Percentiles rank a stretch among this genome's conserved stretches.
Conservation (phyloP, 2,329 filamentous ascomycete species). For the Fusarium hainanense region DNA sequence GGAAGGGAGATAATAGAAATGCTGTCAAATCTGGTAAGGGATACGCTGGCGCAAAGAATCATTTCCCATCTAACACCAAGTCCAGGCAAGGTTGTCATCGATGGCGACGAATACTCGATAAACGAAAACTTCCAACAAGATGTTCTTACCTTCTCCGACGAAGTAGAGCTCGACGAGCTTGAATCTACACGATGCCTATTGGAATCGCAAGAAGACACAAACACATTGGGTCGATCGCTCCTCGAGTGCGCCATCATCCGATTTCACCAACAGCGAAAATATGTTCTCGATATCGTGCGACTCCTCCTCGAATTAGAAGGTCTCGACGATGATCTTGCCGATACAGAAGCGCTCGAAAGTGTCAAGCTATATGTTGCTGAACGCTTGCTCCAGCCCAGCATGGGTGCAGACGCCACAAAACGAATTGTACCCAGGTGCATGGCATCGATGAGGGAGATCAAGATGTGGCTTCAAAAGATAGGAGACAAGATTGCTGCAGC, state of each 20-base stretch:
- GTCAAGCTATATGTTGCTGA: conserved; percentile 52
- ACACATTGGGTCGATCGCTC: conserved; percentile 76
- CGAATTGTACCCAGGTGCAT: conserved; percentile 81
- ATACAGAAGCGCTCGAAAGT: conserved; percentile 47
- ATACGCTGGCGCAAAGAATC: conserved; percentile 10
- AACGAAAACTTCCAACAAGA: conserved; percentile 90
- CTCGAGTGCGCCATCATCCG: conserved; percentile 84
- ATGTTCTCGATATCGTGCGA: conserved; percentile 84
- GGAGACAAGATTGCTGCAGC: conserved; percentile 80
- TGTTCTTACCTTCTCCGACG: conserved; percentile 83
- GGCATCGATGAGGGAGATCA: conserved; percentile 78
- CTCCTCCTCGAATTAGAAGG: conserved; percentile 77
- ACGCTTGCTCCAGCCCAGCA: conserved; percentile 48
- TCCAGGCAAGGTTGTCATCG: conserved; percentile 80
- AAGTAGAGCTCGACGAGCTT: conserved; percentile 89
- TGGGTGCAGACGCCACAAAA: conserved; percentile 57
- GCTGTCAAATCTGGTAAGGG: conserved; percentile 72
- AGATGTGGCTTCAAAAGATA: conserved; percentile 79
- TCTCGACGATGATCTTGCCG: conserved; percentile 64
- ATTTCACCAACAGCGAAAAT: conserved; percentile 88
- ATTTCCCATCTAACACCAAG: conserved; percentile 28
- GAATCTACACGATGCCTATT: conserved; percentile 82
- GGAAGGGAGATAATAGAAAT: conserved; percentile 80
- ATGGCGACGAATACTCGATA: conserved; percentile 79
- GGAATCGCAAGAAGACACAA: conserved; percentile 75